Evolutionary conservation across 441 rosid genomes (phyloP).

Genomic region (Breynia disticha): DNA sequence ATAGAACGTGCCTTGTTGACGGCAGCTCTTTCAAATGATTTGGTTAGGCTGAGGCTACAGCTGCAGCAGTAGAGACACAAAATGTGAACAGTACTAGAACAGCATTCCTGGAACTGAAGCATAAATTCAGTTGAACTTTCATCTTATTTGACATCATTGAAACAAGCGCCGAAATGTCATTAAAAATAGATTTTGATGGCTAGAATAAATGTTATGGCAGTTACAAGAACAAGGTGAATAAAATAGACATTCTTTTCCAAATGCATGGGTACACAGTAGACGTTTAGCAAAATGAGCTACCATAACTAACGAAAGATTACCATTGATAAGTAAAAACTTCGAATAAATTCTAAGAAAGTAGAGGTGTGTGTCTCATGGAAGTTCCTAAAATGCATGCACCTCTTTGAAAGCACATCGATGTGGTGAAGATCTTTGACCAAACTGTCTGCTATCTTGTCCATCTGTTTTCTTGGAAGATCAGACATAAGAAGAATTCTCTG

Average conservation of each 20-base stretch:
- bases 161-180: no score
- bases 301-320: no score
- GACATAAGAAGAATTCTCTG: constrained; percentile 95
- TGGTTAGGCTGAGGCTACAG: constrained; percentile 88
- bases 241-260: no score
- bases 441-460: constrained; percentile 73
- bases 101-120: not conserved
- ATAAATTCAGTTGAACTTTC: constrained; percentile 2
- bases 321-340: no score
- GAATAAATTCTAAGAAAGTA: no score
- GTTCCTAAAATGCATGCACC: no score
- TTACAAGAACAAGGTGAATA: no score
- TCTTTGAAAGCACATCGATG: constrained; percentile 83
- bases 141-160: not conserved
- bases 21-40: constrained; percentile 89
- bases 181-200: no score
- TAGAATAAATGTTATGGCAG: no score
- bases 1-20: constrained; percentile 83
- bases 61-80: constrained; percentile 42
- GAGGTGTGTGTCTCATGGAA: no score
- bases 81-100: constrained; percentile 4
- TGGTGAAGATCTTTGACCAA: constrained; percentile 72
- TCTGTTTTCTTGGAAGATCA: constrained; percentile 94
- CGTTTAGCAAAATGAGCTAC: no score
- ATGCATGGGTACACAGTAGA: no score